A percentile compares a stretch with the other conserved stretches of the same genome.
Evolutionary conservation across 176 grass and related monocot genomes (phyloP).

Genomic region (Puccinellia tenuiflora): DNA sequence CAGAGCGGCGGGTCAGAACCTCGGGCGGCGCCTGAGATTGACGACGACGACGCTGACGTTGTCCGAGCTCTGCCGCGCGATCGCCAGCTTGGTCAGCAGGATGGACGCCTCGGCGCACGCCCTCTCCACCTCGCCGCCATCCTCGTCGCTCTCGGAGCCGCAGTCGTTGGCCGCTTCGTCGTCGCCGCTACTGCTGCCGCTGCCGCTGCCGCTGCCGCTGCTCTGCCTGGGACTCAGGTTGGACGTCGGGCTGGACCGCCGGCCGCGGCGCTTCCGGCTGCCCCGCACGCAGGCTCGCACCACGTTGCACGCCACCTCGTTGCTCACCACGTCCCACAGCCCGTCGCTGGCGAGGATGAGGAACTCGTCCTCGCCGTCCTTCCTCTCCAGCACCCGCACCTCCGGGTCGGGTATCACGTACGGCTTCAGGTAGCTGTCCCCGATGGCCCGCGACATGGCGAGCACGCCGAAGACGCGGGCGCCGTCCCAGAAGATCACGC

Average conservation of each 20-base stretch:
- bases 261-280: not conserved
- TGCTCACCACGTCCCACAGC: slow-evolving; percentile 88
- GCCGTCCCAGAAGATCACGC: slow-evolving; percentile 88
- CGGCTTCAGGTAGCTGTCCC: slow-evolving; percentile 88
- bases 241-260: slow-evolving; percentile 35
- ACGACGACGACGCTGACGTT: slow-evolving; percentile 82
- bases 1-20: slow-evolving; percentile 1
- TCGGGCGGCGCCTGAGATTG: slow-evolving; percentile 44
- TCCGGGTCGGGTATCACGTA: slow-evolving; percentile 80
- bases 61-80: slow-evolving; percentile 64
- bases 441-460: slow-evolving; percentile 88
- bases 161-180: slow-evolving; percentile 18
- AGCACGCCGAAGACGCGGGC: slow-evolving; percentile 87
- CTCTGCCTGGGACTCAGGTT: slow-evolving; percentile 38
- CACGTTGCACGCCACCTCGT: slow-evolving; percentile 78
- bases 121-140: slow-evolving; percentile 23
- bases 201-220: not conserved
- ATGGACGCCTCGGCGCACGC: slow-evolving; percentile 56
- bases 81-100: slow-evolving; percentile 84
- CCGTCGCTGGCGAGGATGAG: slow-evolving; percentile 87
- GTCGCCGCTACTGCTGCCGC: slow-evolving; percentile 15
- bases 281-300: slow-evolving; percentile 53
- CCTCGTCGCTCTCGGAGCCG: slow-evolving; percentile 34
- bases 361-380: slow-evolving; percentile 68
- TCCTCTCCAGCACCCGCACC: slow-evolving; percentile 64